Conservation (phyloP, 352 stramenopile genomes). For the Phytophthora hibernalis region DNA sequence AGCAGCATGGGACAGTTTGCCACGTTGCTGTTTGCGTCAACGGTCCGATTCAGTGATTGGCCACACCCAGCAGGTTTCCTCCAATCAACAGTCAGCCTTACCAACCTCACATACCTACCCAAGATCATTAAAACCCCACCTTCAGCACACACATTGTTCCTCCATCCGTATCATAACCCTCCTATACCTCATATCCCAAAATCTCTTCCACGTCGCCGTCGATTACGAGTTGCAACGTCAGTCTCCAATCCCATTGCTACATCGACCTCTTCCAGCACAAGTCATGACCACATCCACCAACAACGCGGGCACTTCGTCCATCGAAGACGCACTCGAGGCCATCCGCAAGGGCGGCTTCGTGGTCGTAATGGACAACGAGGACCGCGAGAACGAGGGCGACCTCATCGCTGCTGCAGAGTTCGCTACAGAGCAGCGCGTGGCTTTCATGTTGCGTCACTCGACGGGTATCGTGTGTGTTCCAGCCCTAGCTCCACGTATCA, state of each 20-base stretch:
- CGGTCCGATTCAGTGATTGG: slow-evolving; percentile 17
- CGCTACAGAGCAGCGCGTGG: slow-evolving; percentile 92
- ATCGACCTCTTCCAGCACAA: slow-evolving; percentile 19
- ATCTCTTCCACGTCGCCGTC: slow-evolving; percentile 7
- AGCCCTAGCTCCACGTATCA: slow-evolving; percentile 87
- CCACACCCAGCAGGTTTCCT: neutral
- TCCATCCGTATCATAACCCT: neutral
- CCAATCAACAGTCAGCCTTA: slow-evolving; percentile 3
- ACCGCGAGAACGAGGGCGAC: slow-evolving; percentile 99
- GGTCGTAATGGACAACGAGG: slow-evolving; percentile 96
- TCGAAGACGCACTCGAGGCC: slow-evolving; percentile 70
- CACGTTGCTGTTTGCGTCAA: slow-evolving; percentile 33
- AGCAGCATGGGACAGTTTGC: slow-evolving; percentile 17
- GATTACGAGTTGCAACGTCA: slow-evolving; percentile 29
- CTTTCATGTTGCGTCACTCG: slow-evolving; percentile 97
- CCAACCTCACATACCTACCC: neutral
- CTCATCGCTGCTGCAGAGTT: slow-evolving; percentile 97
- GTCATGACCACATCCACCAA: slow-evolving; percentile 28
- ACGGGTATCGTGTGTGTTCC: slow-evolving; percentile 98
- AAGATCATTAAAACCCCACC: neutral
- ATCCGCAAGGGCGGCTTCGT: slow-evolving; percentile 81
- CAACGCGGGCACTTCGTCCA: slow-evolving; percentile 56
- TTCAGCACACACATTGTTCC: no score
- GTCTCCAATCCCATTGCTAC: slow-evolving; percentile 29
- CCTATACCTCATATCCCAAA: neutral